Conservation (phyloP, 2,329 filamentous ascomycete species). For the Cryoendolithus antarcticus region DNA sequence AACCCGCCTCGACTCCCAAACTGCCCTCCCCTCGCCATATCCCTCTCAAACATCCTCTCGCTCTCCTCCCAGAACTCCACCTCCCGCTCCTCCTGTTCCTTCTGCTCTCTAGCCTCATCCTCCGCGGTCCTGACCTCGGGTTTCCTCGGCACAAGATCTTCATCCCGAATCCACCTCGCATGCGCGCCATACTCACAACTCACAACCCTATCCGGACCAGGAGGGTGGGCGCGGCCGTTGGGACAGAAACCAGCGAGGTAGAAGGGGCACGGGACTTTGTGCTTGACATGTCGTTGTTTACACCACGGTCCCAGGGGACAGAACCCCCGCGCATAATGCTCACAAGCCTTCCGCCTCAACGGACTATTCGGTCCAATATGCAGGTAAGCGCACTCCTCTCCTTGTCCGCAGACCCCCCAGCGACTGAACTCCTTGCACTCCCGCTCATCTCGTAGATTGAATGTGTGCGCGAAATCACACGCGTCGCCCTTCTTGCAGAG, state of each 20-base stretch:
- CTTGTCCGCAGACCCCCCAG: conserved; percentile 90
- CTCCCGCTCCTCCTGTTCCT: conserved; percentile 46
- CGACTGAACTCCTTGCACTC: conserved; percentile 95
- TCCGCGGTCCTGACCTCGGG: conserved; percentile 54
- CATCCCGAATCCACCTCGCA: conserved; percentile 59
- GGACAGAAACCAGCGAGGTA: conserved; percentile 95
- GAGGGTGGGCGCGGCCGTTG: conserved; percentile 42
- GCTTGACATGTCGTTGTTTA: conserved; percentile 76
- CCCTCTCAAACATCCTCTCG: conserved; percentile 30
- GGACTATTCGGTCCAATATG: conserved; percentile 53
- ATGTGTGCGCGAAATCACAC: conserved; percentile 97
- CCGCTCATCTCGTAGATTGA: conserved; percentile 95
- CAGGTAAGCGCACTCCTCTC: conserved; percentile 63
- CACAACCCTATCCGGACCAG: conserved; percentile 24
- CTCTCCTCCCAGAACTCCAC: conserved; percentile 42
- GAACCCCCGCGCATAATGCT: conserved; percentile 80
- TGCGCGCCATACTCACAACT: conserved; percentile 72
- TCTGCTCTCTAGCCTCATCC: conserved; percentile 57
- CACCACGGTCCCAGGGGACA: conserved; percentile 82
- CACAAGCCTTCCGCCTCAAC: conserved; percentile 55
- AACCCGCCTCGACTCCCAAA: conserved; percentile 36
- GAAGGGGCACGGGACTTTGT: conserved; percentile 60
- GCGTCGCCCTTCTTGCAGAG: conserved; percentile 95
- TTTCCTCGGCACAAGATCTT: conserved; percentile 44
- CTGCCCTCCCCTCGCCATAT: conserved; percentile 38